These are phyloP conservation scores for Exobasidium rhododendri DNA, from an alignment of 1,284 basidiomycete genomes.

Conservation along the genomic window DNA sequence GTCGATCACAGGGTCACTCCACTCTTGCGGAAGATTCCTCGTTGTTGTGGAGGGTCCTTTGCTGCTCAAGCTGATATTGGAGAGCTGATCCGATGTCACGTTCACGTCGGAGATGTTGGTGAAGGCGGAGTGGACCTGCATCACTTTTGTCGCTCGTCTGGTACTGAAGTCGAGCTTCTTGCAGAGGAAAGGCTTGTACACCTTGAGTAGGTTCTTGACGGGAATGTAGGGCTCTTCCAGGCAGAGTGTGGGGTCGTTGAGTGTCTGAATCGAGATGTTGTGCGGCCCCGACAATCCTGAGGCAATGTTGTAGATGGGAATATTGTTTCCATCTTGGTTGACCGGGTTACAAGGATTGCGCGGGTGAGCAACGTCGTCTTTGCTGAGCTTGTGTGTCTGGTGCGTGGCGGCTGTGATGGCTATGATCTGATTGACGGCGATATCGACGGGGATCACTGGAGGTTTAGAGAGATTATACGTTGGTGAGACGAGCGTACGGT, in stretches of 20 bases:
- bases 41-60: not conserved
- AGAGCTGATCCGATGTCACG: not conserved
- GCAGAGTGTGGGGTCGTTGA: conserved; percentile 23
- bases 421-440: conserved; percentile 32
- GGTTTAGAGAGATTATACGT: not conserved
- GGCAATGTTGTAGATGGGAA: conserved; percentile 32
- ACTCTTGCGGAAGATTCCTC: not conserved
- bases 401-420: conserved; percentile 30
- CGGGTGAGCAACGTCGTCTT: conserved; percentile 17
- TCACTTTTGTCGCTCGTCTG: not conserved
- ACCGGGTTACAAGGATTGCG: conserved; percentile 24
- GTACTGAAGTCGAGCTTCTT: conserved; percentile 26
- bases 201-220: conserved; percentile 25
- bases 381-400: not conserved
- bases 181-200: conserved; percentile 27
- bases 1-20: not conserved
- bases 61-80: not conserved
- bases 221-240: conserved; percentile 30
- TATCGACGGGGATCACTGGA: conserved; percentile 27
- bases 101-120: not conserved
- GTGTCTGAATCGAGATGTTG: conserved; percentile 25
- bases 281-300: conserved; percentile 23
- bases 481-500: too few species aligned
- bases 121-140: not conserved
- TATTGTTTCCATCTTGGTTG: conserved; percentile 27